Evolutionary conservation across 2,329 filamentous ascomycete species (phyloP).

Genomic region (Trichoderma sp.): DNA sequence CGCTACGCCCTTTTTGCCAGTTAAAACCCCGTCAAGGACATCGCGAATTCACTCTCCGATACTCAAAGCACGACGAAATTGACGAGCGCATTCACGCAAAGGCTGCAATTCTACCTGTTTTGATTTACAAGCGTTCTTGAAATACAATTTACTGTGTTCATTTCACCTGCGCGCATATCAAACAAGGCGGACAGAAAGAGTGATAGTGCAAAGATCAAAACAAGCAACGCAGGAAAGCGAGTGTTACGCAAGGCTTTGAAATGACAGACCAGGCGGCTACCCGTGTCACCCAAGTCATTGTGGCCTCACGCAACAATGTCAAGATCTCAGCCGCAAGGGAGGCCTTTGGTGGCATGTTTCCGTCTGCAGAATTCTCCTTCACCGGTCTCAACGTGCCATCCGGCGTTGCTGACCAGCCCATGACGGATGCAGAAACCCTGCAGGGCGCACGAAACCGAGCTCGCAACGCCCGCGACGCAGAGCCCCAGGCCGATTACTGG

Average conservation of each 20-base stretch:
- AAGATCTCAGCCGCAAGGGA: conserved; percentile 38
- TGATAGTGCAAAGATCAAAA: background rate
- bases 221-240: background rate
- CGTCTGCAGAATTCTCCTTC: conserved; percentile 28
- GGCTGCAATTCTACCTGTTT: background rate
- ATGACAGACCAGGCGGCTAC: background rate
- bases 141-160: background rate
- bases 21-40: background rate
- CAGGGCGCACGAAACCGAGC: conserved; percentile 40
- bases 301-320: conserved; percentile 42
- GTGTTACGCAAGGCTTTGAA: background rate
- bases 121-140: background rate
- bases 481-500: conserved; percentile 39
- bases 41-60: background rate
- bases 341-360: conserved; percentile 39
- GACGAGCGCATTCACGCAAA: background rate
- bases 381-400: conserved; percentile 36
- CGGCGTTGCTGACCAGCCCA: conserved; percentile 41
- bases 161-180: background rate
- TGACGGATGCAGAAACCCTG: conserved; percentile 39
- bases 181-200: background rate
- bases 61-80: background rate
- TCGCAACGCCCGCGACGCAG: conserved; percentile 30
- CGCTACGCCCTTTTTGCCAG: background rate
- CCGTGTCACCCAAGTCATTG: conserved; percentile 27